Base-by-base conservation (phyloP, 768 basidiomycete species). In the Tulasnella sp. region DNA sequence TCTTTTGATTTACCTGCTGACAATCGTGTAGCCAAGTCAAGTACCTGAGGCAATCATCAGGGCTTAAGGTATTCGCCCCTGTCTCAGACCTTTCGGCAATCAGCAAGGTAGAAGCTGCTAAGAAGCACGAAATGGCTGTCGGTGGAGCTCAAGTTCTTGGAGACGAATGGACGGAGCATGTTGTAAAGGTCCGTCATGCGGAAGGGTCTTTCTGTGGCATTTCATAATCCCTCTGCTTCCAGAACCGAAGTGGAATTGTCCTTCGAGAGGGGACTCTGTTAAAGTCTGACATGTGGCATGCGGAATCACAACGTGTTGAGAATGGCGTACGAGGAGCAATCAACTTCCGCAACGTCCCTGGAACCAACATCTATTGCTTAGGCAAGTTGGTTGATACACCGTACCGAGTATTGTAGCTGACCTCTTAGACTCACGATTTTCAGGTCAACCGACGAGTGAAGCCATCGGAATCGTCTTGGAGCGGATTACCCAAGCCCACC, bases 91-190 rank as follows among this genome's bases (percentile, higher is more conserved):
- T 99, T 1, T 94, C 93, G 0, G 85, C 89, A 3, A 84, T 97
- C 25, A 45, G 94, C 95, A 1, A 91, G 88, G 81, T 88, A 89
- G 37, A 87, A 29, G 85, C 89, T 0, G 82, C 91, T 69, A 88
- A 87, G 81, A 89, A 89, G 82, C 91, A 93, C 78, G 90, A 91
- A 79, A 87, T 90, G 14, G 90, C 88, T 40, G 92, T 91, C 76
- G 84, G 88, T 29, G 94, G 94, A 12, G 94, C 93, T 0, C 93
- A 91, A 81, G 89, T 97, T 64, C 85, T 96, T 0, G 97, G 95
- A 5, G 96, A 98, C 81, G 97, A 99, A 82, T 99, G 94, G 85
- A 94, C 94, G 2, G 92, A 93, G 54, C 93, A 96, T 81, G 94
- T 99, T 67, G 90, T 99, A 39, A 92, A 92, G 86, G 93, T 93